Base-by-base conservation (phyloP, 148 eudicot genomes). In the Spergularia marina region DNA sequence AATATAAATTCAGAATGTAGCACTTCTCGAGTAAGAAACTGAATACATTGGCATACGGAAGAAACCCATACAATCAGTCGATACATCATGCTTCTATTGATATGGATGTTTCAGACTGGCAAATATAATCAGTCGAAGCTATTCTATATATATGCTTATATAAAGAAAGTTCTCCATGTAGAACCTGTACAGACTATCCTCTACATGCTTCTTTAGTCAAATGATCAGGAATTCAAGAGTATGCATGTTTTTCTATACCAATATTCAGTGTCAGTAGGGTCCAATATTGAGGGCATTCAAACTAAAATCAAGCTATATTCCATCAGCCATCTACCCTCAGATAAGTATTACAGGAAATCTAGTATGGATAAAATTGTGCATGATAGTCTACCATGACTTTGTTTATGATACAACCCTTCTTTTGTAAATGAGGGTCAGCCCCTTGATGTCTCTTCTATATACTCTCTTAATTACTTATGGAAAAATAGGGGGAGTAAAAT, bases 211-310 rank as follows among this genome's bases (percentile, higher is more conserved):
- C 72, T 2, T 34, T 25, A 25, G 41, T 53, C 47, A 30, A 39
- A 70, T 6, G 74, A 23, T 30, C 36, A 30, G 4, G 36, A 30
- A 30, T 39, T 30, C 59, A 10, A 25, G 2, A 11, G 47, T 30
- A 25, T 14, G 49, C 57, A 73, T 56, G 65, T 47, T 25, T 44
- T 72, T 58, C 40, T 17, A 44, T 47, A 72, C 53, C 58, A 72
- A 41, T 6, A 20, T 30, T 47, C 55, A 49, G 55, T 30, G 20
- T 12, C 53, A 17, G 30, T 30, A 59, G 16, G 51, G 52, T 40
- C 10, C 40, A 36, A 70, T 70, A 8, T 13, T 41, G 6, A 44
- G 36, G 36, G 66, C 67, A 41, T 15, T 73, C 56, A 16, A 30
- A 62, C 65, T 4, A 15, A 67, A 40, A 6, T 6, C 18, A 53